Base-by-base conservation (phyloP, 805 yeast genomes). In the Schizosaccharomyces lindneri region DNA sequence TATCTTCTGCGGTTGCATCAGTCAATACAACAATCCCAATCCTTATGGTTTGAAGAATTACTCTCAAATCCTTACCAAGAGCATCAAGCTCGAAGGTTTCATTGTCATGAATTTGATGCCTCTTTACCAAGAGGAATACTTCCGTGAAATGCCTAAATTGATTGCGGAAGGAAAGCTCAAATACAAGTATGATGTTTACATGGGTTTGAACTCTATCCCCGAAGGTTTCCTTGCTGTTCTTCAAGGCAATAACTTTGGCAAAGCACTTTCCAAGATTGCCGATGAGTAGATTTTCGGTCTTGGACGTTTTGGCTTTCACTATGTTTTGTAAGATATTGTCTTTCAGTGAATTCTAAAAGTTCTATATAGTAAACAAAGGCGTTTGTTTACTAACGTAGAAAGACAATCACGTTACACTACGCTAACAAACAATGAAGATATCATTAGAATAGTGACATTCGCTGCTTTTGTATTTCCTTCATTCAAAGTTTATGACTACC, bases 1-100 rank as follows among this genome's bases (percentile, higher is more conserved):
- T 51, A 68, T 81, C 62, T 82, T 80, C n/a, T 80, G 84, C 71
- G 87, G 87, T 64, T 75, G 81, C 15, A 80, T 82, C 64, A 70
- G 84, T 41, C 79, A 79, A 60, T 82, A 81, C 69, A 79, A 81
- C 67, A 77, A 77, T 64, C 63, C 65, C 13, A 66, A 69, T 24
- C 61, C 48, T 27, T 65, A 64, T 59, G 71, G 67, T 0, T 73
- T 79, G 66, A 69, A 70, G 43, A 73, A 71, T 61, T 78, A 79
- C 73, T 63, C 69, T 15, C 64, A 70, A 60, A 75, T 82, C 48
- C 74, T 81, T 64, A 71, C 74, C 55, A 79, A 75, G 67, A 75
- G 84, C 67, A 68, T 82, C 61, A 73, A 71, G 0, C 74, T 81
- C 39, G 73, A 71, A 64, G 86, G 87, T 31, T 75, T 81, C 57